phyloP scores from a whole-genome alignment of 2,329 filamentous ascomycete genomes.

The Trichoderma sp. region DNA sequence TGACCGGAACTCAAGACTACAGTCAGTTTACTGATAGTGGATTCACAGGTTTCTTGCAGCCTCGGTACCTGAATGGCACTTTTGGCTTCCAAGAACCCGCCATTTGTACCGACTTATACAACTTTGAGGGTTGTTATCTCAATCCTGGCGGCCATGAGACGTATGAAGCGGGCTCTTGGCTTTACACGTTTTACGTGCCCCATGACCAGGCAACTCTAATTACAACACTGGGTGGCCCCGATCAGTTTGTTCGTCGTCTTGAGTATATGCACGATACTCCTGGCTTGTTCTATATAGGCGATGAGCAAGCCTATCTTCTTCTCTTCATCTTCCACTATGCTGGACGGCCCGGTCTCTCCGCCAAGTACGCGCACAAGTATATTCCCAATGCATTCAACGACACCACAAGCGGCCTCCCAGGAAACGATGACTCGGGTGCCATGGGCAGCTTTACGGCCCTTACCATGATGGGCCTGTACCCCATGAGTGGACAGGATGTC shows the following conservation, averaged over 20 bases:
- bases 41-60: slow-evolving; percentile 64
- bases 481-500: slow-evolving; percentile 52
- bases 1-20: slow-evolving; percentile 38
- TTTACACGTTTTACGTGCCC: slow-evolving; percentile 63
- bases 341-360: slow-evolving; percentile 57
- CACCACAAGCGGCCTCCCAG: slow-evolving; percentile 54
- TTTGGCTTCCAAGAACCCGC: slow-evolving; percentile 65
- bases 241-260: slow-evolving; percentile 57
- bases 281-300: slow-evolving; percentile 65
- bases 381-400: slow-evolving; percentile 68
- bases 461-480: slow-evolving; percentile 52
- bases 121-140: slow-evolving; percentile 40
- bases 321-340: slow-evolving; percentile 62
- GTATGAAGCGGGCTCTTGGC: slow-evolving; percentile 68
- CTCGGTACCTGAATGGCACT: slow-evolving; percentile 61
- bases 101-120: slow-evolving; percentile 38
- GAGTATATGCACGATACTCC: slow-evolving; percentile 60
- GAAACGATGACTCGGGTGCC: slow-evolving; percentile 52
- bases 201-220: slow-evolving; percentile 50
- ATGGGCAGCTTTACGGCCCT: slow-evolving; percentile 53
- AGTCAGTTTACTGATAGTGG: slow-evolving; percentile 46
- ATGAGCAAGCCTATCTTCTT: slow-evolving; percentile 54
- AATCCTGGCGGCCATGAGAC: slow-evolving; percentile 41
- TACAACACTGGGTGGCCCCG: slow-evolving; percentile 53
- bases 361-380: slow-evolving; percentile 57